Conservation (phyloP, 208 protist species). For the Trypanosoma brucei region DNA sequence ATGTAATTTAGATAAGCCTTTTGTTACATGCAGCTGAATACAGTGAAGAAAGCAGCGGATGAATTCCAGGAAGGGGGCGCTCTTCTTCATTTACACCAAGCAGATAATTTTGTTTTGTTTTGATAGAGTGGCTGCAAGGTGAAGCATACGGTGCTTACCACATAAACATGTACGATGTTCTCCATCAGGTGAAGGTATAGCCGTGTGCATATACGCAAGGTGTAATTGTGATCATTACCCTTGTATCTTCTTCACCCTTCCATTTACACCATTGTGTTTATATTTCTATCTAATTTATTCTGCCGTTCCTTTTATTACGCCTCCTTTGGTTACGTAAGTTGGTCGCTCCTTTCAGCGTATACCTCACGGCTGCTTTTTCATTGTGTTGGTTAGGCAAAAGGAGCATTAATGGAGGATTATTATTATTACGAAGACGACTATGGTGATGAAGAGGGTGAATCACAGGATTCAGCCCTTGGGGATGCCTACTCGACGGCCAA, state of each 20-base stretch:
- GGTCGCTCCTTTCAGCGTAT: background rate
- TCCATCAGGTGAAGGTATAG: background rate
- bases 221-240: too few relatives aligned
- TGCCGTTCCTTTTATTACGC: too few relatives aligned
- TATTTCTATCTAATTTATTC: too few relatives aligned
- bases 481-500: conserved; percentile 87
- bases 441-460: conserved; percentile 56
- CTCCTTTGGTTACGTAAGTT: too few relatives aligned
- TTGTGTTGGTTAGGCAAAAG: conserved; percentile 1
- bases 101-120: background rate
- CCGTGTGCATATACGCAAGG: too few relatives aligned
- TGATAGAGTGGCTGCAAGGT: background rate
- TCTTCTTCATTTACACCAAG: background rate
- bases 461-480: conserved; percentile 57
- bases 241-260: too few relatives aligned
- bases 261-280: too few relatives aligned
- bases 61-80: background rate
- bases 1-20: conserved; percentile 11
- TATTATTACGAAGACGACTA: conserved; percentile 79
- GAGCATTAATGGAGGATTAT: conserved; percentile 47
- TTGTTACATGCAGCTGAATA: conserved; percentile 2
- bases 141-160: too few relatives aligned
- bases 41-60: background rate
- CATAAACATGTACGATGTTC: background rate
- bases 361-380: background rate